Evolutionary conservation across 2,329 filamentous ascomycete genomes (phyloP), one percentile per base, ranked within the genome.

Genomic region (Didymella segeticola): DNA sequence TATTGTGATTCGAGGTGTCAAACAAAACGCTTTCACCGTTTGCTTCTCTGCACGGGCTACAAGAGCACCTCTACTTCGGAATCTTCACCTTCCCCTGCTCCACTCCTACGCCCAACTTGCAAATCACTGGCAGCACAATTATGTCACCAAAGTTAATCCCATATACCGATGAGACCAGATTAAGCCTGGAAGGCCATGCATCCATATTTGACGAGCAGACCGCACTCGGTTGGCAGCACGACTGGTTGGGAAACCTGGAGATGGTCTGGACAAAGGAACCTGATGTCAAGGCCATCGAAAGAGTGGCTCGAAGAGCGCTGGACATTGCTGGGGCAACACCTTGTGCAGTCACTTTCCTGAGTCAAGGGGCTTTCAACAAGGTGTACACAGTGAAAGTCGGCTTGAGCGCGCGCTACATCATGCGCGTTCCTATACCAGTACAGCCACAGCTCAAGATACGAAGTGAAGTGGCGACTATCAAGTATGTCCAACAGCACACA

Each of bases 391-490:
- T 22, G 12, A 3, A 17, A 8, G 14, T 15, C 1, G n/a, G 15
- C 1, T 11, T 10, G 1, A 12, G 10, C 15, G 5, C 22, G n/a
- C 22, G 19, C 2, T 53, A 37, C 55, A 82, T 70, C 17, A 50
- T 71, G 53, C 66, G 67, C 26, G 55, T 65, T 23, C 25, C 53
- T 2, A 38, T 69, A 5, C 63, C 67, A 0, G 57, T 62, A 5
- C 46, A 61, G 7, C 67, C 67, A 10, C 47, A 37, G 9, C 49
- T 54, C 55, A 61, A 60, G 34, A 63, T 58, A 2, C 17, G 59
- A 31, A 63, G 58, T 36, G 65, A 66, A 31, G 47, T 59, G 20
- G 57, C 64, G 1, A 70, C 66, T 1, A 57, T 69, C 26, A 30
- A 53, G 4, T 67, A 45, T 12, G 31, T 68, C 14, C 43, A 51